A percentile compares a stretch with the other conserved stretches of the same genome.
Evolutionary conservation across 2,329 filamentous ascomycete species (phyloP).

Genomic region (Didymella segeticola): DNA sequence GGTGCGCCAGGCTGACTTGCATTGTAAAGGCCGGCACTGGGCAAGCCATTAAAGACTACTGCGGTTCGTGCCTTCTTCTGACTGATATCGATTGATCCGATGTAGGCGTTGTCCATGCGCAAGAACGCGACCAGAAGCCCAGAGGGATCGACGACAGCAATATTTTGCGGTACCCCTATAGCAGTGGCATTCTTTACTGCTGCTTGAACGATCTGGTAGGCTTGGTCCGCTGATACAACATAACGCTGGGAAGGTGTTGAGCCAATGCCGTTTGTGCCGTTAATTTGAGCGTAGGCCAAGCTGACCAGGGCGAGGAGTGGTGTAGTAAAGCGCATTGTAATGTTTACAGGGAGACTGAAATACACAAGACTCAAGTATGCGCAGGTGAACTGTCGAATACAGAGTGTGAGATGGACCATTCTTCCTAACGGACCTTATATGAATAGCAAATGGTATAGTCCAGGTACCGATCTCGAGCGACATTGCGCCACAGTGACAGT

Average conservation of each 20-base stretch:
- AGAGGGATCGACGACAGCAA: conserved; percentile 38
- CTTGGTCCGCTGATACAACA: conserved; percentile 32
- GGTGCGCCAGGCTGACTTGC: conserved; percentile 26
- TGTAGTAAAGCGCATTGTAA: conserved; percentile 7
- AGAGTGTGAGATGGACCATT: background rate
- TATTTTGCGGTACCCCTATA: conserved; percentile 35
- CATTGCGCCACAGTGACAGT: background rate
- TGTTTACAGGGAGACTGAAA: background rate
- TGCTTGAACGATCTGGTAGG: conserved; percentile 29
- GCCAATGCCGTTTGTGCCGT: conserved; percentile 33
- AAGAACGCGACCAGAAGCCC: conserved; percentile 38
- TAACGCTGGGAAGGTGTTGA: conserved; percentile 26
- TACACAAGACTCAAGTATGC: background rate
- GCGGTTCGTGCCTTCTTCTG: conserved; percentile 39
- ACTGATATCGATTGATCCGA: conserved; percentile 38
- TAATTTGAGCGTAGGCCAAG: conserved; percentile 23
- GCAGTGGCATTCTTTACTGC: conserved; percentile 32
- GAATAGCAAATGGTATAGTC: background rate
- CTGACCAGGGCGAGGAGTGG: conserved; percentile 18
- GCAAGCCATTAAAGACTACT: conserved; percentile 37
- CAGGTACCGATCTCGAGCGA: background rate
- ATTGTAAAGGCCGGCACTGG: conserved; percentile 20
- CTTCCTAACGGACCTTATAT: background rate
- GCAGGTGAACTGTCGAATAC: background rate
- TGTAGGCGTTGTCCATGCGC: conserved; percentile 39